phyloP scores from a whole-genome alignment of 2,329 filamentous ascomycete species.

The Diaporthe longicolla region DNA sequence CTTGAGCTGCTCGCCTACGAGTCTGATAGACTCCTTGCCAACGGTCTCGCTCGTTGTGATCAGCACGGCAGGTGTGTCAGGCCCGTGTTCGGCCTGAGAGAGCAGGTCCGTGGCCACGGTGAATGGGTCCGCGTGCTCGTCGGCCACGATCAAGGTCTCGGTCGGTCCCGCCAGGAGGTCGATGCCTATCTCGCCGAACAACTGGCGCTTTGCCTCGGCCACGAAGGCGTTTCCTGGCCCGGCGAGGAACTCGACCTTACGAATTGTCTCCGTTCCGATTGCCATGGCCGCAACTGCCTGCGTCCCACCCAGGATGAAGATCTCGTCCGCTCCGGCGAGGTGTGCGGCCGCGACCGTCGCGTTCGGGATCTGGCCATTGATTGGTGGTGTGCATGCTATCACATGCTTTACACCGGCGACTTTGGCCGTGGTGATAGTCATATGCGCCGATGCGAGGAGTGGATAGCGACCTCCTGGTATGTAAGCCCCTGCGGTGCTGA shows the following conservation, averaged over 20 bases:
- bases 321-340: slow-evolving; percentile 64
- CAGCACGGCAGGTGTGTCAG: slow-evolving; percentile 64
- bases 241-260: slow-evolving; percentile 65
- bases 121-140: slow-evolving; percentile 61
- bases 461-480: slow-evolving; percentile 68
- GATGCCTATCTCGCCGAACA: slow-evolving; percentile 68
- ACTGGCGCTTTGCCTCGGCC: slow-evolving; percentile 66
- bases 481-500: slow-evolving; percentile 61
- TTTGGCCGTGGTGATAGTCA: slow-evolving; percentile 70
- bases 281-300: slow-evolving; percentile 69
- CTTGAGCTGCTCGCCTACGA: slow-evolving; percentile 56
- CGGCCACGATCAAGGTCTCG: slow-evolving; percentile 65
- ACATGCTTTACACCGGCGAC: slow-evolving; percentile 66
- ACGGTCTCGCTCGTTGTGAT: slow-evolving; percentile 61
- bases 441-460: slow-evolving; percentile 66
- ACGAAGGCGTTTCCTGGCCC: slow-evolving; percentile 69
- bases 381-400: slow-evolving; percentile 66
- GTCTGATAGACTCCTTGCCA: slow-evolving; percentile 54
- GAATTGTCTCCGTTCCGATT: slow-evolving; percentile 62
- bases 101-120: slow-evolving; percentile 62
- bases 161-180: slow-evolving; percentile 68
- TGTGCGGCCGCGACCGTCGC: slow-evolving; percentile 66
- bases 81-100: slow-evolving; percentile 66
- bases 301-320: slow-evolving; percentile 65
- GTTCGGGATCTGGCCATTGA: slow-evolving; percentile 60